Conservation (phyloP, 129 eudicot genomes). For the Arctium minus region DNA sequence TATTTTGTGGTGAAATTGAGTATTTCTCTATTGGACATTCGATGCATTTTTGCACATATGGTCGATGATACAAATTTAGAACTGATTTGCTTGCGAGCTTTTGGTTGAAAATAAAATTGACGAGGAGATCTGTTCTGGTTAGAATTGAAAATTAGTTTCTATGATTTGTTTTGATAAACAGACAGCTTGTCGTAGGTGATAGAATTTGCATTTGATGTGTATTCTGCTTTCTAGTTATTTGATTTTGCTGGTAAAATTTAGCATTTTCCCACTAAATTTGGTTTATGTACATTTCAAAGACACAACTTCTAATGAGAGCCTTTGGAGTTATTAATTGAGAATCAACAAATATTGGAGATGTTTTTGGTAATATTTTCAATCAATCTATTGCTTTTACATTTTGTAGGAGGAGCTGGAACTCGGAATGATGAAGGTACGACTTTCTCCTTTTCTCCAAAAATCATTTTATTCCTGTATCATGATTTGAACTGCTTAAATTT, state of each 20-base stretch:
- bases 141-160: neutral
- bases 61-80: neutral
- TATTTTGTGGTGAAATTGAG: neutral
- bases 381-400: neutral
- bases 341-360: neutral
- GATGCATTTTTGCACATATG: neutral
- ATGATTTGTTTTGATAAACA: neutral
- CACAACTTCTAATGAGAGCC: neutral
- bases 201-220: neutral
- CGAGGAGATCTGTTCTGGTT: conserved; percentile 7
- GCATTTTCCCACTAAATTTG: neutral
- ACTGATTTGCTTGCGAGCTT: neutral
- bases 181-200: neutral
- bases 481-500: neutral
- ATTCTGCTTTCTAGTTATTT: neutral
- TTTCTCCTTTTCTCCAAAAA: neutral
- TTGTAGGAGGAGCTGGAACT: conserved; percentile 90
- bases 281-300: neutral
- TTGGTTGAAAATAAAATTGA: neutral
- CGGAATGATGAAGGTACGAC: conserved; percentile 58
- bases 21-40: neutral
- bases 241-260: neutral
- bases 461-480: conserved; percentile 5
- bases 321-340: neutral
- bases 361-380: neutral